Percentiles rank a stretch among this genome's conserved stretches.
These are phyloP conservation scores for Auricularia heimuer DNA, from an alignment of 768 basidiomycete species.

Conservation along the genomic window DNA sequence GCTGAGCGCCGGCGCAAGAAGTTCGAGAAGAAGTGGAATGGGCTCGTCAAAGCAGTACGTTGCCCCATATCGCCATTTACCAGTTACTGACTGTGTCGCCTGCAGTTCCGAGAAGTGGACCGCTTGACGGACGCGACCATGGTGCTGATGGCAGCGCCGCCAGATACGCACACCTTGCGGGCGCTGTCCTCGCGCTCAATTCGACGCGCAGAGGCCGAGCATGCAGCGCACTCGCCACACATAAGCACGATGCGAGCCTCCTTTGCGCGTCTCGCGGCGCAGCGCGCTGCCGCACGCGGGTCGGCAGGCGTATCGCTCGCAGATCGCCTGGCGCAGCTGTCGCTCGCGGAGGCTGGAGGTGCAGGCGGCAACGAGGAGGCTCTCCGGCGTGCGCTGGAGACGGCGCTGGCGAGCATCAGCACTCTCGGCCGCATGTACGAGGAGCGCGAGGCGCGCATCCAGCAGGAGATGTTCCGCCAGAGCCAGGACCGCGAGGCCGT, in stretches of 20 bases:
- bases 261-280: neutral
- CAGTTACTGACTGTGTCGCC: neutral
- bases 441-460: conserved; percentile 57
- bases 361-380: too few relatives aligned
- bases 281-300: neutral
- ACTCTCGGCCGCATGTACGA: conserved; percentile 39
- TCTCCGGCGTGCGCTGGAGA: too few relatives aligned
- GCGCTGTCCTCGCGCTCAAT: conserved; percentile 28
- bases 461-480: conserved; percentile 57
- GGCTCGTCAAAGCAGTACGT: conserved; percentile 59
- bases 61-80: neutral
- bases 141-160: conserved; percentile 63
- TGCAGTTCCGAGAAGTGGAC: conserved; percentile 67
- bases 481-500: conserved; percentile 59
- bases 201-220: neutral
- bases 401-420: too few relatives aligned
- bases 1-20: conserved; percentile 56
- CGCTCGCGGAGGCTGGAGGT: conserved; percentile 26
- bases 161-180: conserved; percentile 46
- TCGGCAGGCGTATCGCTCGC: too few relatives aligned
- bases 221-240: conserved; percentile 34
- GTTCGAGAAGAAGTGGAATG: conserved; percentile 73
- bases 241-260: conserved; percentile 4
- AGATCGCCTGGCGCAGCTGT: too few relatives aligned
- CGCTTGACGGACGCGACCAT: conserved; percentile 74